phyloP scores from a whole-genome alignment of 352 stramenopile genomes.

The Elongisporangium prolatum region DNA sequence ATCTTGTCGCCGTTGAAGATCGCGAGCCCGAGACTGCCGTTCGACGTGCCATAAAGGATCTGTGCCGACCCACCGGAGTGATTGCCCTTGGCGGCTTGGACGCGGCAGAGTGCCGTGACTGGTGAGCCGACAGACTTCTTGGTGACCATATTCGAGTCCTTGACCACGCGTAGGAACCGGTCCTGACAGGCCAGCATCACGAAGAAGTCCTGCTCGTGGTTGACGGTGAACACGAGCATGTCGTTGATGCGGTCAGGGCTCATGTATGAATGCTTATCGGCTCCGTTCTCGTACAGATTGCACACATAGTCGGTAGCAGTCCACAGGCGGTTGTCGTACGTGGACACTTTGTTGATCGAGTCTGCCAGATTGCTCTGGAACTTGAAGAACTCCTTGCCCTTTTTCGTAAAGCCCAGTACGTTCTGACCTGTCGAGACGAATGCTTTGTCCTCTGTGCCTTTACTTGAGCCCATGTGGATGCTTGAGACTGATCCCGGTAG shows the following conservation, averaged over 20 bases:
- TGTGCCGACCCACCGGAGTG: constrained; percentile 19
- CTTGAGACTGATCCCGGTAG: constrained; percentile 55
- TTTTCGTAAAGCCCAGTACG: constrained; percentile 77
- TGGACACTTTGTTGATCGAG: constrained; percentile 66
- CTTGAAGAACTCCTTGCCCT: constrained; percentile 85
- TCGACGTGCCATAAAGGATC: constrained; percentile 67
- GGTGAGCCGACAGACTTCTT: constrained; percentile 59
- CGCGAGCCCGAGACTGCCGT: constrained; percentile 49
- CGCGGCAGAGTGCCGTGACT: constrained; percentile 43
- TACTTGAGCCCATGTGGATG: constrained; percentile 66
- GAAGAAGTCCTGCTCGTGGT: constrained; percentile 59
- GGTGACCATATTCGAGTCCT: constrained; percentile 44
- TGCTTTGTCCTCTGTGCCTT: constrained; percentile 65
- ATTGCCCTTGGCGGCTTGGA: constrained; percentile 13
- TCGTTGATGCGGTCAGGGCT: constrained; percentile 79
- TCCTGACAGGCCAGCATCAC: constrained; percentile 73
- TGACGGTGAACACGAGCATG: constrained; percentile 50
- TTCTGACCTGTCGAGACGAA: constrained; percentile 67
- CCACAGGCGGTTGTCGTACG: constrained; percentile 68
- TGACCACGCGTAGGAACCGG: constrained; percentile 54
- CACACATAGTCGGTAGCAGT: constrained; percentile 76
- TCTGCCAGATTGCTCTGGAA: constrained; percentile 86
- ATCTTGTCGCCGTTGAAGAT: constrained; percentile 72
- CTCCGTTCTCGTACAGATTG: constrained; percentile 79
- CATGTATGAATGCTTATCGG: constrained; percentile 76